Base-by-base conservation (phyloP, 139 green algal genomes). In the Coelastrella sp. region DNA sequence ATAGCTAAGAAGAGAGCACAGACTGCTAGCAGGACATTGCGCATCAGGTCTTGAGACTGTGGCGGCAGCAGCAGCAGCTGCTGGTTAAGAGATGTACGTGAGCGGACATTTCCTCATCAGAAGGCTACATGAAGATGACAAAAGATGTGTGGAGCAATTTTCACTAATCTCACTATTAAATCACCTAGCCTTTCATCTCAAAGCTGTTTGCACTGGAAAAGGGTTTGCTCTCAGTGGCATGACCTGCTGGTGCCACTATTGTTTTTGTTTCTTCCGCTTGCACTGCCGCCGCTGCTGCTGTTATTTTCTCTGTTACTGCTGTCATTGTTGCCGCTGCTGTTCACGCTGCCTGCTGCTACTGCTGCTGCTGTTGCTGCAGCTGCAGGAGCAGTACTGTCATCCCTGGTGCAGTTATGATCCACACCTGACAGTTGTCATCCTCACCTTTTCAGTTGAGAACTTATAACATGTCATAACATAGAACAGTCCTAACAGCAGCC, bases 391-490 rank as follows among this genome's bases (percentile, higher is more conserved):
- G 1, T 73, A 4, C 1, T 73, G 14, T 73, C 14, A 15, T 6
- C 65, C 14, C 65, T 73, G 65, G 4, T 15, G 65, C 14, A 73
- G 14, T n/a, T n/a, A n/a, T n/a, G n/a, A n/a, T n/a, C n/a, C n/a
- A n/a, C n/a, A n/a, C n/a, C n/a, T n/a, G n/a, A n/a, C n/a, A n/a
- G n/a, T n/a, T n/a, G n/a, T n/a, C n/a, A n/a, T n/a, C n/a, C n/a
- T n/a, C 57, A 85, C 79, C 79, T 68, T 68, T 56, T 85, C 79
- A 20, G 56, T 61, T 57, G 56, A 25, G 27, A 57, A 85, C n/a
- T 85, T 85, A 56, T 61, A 68, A 58, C 57, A 70, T 19, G 79
- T 85, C 56, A 85, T 70, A 7, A 85, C 57, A 56, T 85, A 85
- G 17, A 70, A 85, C 56, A 85, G 12, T 58, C 79, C 79, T 19